Evolutionary conservation across 75 land plant genomes (phyloP).

Genomic region (Pinus albicaulis): DNA sequence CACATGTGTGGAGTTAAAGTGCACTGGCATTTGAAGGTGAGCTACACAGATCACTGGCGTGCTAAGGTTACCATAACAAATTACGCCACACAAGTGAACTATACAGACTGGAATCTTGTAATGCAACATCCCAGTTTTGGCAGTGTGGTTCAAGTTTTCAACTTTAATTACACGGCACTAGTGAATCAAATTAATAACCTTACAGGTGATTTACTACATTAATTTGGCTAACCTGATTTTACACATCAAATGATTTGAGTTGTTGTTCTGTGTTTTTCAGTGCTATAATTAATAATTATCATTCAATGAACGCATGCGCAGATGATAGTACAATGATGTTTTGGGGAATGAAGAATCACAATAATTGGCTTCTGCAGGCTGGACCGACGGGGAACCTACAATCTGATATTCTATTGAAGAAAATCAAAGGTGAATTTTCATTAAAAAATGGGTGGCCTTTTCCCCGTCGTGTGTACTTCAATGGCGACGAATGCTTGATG

Average conservation of each 20-base stretch:
- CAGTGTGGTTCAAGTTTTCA: constrained; percentile 46
- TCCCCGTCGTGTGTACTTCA: constrained; percentile 58
- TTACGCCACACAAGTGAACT: constrained; percentile 41
- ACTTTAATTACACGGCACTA: constrained; percentile 65
- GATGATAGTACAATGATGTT: constrained; percentile 70
- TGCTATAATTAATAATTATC: not conserved
- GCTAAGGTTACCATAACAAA: constrained; percentile 76
- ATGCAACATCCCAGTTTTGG: constrained; percentile 62
- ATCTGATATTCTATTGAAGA: constrained; percentile 54
- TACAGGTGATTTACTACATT: not conserved
- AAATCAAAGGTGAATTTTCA: constrained; percentile 42
- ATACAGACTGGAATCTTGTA: constrained; percentile 70
- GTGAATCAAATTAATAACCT: constrained; percentile 13
- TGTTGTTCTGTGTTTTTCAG: not conserved
- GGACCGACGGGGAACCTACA: constrained; percentile 52
- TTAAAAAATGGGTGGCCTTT: constrained; percentile 69
- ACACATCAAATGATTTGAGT: not conserved
- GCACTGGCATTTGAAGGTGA: constrained; percentile 84
- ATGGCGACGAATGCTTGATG: constrained; percentile 69
- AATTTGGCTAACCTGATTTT: not conserved
- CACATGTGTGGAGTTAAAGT: constrained; percentile 88
- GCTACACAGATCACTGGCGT: constrained; percentile 72
- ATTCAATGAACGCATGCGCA: not conserved
- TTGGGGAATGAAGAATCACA: constrained; percentile 59
- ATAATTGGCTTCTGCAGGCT: constrained; percentile 48